Evolutionary conservation across 108 stramenopile species (phyloP).

Genomic region (Cyclotella atomus): DNA sequence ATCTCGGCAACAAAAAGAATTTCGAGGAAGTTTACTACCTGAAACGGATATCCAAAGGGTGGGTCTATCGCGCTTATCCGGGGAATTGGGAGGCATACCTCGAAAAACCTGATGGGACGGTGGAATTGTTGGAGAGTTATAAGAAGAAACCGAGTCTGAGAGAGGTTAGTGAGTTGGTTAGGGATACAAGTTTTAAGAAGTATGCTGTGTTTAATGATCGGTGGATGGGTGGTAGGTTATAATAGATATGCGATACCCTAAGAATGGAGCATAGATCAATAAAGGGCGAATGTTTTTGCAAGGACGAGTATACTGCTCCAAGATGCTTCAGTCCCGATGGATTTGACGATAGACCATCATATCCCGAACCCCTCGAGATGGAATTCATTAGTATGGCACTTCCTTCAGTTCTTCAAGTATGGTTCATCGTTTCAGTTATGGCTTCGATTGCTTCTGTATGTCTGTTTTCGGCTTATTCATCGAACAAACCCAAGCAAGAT

Average conservation of each 20-base stretch:
- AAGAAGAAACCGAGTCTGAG: constrained; percentile 74
- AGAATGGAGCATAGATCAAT: no score
- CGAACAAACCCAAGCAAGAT: no score
- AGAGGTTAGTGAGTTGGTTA: constrained; percentile 78
- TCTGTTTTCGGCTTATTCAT: no score
- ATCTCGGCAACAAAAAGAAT: constrained; percentile 79
- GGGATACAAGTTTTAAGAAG: constrained; percentile 83
- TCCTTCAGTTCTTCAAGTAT: no score
- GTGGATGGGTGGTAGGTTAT: constrained; percentile 72
- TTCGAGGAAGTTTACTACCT: constrained; percentile 84
- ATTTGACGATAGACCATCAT: no score
- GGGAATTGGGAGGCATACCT: constrained; percentile 87
- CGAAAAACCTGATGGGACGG: constrained; percentile 83
- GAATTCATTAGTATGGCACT: no score
- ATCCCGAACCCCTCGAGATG: no score
- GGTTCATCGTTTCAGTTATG: no score
- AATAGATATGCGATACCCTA: neutral
- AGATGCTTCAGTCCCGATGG: no score
- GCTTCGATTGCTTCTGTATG: no score
- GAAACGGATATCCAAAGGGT: constrained; percentile 88
- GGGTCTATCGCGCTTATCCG: constrained; percentile 82
- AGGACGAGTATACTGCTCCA: no score
- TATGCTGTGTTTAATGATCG: constrained; percentile 91
- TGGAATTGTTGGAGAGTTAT: constrained; percentile 81
- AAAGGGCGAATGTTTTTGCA: no score